phyloP scores from a whole-genome alignment of 208 protist genomes.

The Crithidia acanthocephali region DNA sequence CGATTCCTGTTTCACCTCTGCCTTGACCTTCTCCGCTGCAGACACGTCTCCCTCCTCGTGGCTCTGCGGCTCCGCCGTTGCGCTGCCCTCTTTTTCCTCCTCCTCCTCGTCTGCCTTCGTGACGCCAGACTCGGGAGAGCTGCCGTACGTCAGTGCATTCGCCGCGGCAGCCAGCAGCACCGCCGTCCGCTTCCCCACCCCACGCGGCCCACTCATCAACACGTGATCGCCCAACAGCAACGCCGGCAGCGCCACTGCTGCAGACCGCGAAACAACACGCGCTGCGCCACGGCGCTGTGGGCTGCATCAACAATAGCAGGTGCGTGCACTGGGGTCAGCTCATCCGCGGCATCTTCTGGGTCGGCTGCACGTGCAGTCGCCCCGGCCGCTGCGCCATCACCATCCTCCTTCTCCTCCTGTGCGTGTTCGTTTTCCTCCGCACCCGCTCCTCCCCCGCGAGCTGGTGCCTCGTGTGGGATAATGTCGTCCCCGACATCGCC shows the following conservation, averaged over 20 bases:
- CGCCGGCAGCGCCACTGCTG: slow-evolving; percentile 66
- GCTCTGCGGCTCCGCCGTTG: background rate
- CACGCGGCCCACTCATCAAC: slow-evolving; percentile 55
- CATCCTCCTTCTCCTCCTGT: background rate
- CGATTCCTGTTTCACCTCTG: background rate
- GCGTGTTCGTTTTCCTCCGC: background rate
- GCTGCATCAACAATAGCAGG: background rate
- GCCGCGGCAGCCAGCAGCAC: slow-evolving; percentile 43
- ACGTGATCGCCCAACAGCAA: slow-evolving; percentile 79
- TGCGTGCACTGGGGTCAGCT: background rate
- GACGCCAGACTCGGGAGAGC: background rate
- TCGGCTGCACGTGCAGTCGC: background rate
- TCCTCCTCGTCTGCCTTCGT: background rate
- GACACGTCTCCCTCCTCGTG: background rate
- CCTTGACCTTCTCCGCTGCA: background rate
- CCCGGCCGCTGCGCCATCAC: background rate
- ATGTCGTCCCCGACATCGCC: background rate
- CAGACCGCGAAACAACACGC: slow-evolving; percentile 37
- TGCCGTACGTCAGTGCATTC: slow-evolving; percentile 24
- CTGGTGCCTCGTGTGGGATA: no score
- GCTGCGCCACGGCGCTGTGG: slow-evolving; percentile 4
- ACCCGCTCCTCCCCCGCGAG: background rate
- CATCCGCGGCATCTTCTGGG: background rate
- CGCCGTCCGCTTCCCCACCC: slow-evolving; percentile 61
- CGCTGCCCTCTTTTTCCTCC: slow-evolving; percentile 2